These are phyloP conservation scores for Aspergillus melleus DNA, from an alignment of 2,329 filamentous ascomycete genomes.

Conservation along the genomic window DNA sequence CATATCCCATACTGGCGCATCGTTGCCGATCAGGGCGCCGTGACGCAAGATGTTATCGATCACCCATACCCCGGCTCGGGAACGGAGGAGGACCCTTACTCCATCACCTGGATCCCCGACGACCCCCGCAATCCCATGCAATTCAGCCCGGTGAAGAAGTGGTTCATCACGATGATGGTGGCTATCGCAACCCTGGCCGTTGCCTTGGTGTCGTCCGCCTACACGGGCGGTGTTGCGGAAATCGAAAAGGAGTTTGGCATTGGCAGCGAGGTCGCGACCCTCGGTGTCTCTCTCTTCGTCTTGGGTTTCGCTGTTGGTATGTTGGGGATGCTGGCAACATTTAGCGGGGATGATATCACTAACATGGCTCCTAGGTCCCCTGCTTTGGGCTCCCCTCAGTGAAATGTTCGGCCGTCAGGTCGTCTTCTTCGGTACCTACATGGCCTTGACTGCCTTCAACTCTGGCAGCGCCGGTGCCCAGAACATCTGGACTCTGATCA, in stretches of 20 bases:
- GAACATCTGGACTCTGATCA: constrained; percentile 60
- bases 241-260: constrained; percentile 38
- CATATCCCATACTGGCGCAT: constrained; percentile 38
- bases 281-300: constrained; percentile 49
- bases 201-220: constrained; percentile 45
- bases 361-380: constrained; percentile 29
- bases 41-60: constrained; percentile 38
- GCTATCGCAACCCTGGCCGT: constrained; percentile 45
- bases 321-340: background rate
- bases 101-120: constrained; percentile 44
- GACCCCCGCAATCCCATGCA: constrained; percentile 46
- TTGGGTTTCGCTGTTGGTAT: constrained; percentile 46
- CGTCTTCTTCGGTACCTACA: constrained; percentile 36
- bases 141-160: constrained; percentile 38
- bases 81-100: constrained; percentile 44
- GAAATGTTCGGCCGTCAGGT: constrained; percentile 40
- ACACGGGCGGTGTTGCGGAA: constrained; percentile 40
- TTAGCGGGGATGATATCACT: background rate
- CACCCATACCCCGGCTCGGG: constrained; percentile 38
- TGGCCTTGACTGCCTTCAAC: constrained; percentile 59
- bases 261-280: constrained; percentile 38
- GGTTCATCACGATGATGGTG: constrained; percentile 40
- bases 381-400: constrained; percentile 46
- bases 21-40: constrained; percentile 31
- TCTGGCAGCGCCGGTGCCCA: constrained; percentile 58